phyloP scores from a whole-genome alignment of 208 protist genomes.

The Balamuthia mandrillaris region DNA sequence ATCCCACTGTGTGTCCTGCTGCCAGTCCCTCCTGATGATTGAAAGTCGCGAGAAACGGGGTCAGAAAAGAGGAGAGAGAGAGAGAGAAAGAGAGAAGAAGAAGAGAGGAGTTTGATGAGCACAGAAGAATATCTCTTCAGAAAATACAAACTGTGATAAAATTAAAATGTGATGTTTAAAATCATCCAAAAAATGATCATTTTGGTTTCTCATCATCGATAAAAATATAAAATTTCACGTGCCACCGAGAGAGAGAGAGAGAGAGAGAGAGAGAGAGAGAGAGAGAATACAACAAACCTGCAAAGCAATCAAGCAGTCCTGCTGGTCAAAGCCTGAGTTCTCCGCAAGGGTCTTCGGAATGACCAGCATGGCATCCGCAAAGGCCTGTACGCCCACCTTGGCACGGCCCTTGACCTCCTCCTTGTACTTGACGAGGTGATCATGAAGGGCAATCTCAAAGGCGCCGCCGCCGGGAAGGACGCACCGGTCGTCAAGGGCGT shows the following conservation, averaged over 20 bases:
- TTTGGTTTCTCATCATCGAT: too few species aligned
- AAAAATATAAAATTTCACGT: too few species aligned
- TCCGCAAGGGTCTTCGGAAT: constrained; percentile 97
- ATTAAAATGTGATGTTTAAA: too few species aligned
- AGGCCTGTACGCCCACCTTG: constrained; percentile 96
- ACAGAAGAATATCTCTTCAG: neutral
- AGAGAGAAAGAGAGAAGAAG: neutral
- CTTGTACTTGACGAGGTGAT: constrained; percentile 86
- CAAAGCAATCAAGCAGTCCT: constrained; percentile 92
- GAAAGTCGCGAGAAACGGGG: neutral
- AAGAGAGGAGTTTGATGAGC: neutral
- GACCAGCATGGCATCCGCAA: constrained; percentile 96
- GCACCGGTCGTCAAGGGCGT: constrained; percentile 89
- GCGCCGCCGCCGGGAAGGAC: constrained; percentile 96
- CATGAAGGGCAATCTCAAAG: constrained; percentile 93
- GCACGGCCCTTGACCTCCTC: constrained; percentile 72
- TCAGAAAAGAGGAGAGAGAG: neutral
- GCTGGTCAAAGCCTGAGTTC: constrained; percentile 96
- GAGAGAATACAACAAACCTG: constrained; percentile 78
- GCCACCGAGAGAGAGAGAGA: neutral
- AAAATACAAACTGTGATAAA: too few species aligned
- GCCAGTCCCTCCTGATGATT: constrained; percentile 52
- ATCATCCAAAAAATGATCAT: too few species aligned
- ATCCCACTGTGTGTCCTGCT: constrained; percentile 74
- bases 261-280: neutral